Conservation (phyloP, 2,329 filamentous ascomycete genomes). For the Colletotrichum tamarilloi region DNA sequence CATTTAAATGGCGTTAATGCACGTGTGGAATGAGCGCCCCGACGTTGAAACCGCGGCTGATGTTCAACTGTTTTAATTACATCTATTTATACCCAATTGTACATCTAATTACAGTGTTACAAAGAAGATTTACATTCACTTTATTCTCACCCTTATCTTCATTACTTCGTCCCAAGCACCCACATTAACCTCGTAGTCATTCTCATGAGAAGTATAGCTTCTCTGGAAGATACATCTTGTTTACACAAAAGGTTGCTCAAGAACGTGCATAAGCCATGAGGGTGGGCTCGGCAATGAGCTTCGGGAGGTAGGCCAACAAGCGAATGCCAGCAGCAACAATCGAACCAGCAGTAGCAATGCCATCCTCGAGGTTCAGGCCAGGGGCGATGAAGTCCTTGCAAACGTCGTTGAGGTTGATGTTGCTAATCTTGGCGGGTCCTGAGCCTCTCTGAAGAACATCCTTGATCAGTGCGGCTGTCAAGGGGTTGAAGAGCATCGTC, state of each 20-base stretch:
- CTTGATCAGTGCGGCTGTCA: conserved; percentile 52
- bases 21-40: too few species aligned
- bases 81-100: too few species aligned
- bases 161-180: too few species aligned
- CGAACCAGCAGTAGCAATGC: conserved; percentile 13
- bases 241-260: background rate
- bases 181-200: too few species aligned
- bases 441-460: conserved; percentile 35
- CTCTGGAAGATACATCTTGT: too few species aligned
- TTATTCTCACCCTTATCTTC: too few species aligned
- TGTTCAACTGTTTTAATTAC: too few species aligned
- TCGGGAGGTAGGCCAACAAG: conserved; percentile 21
- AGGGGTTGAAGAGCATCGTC: conserved; percentile 52
- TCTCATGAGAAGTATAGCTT: too few species aligned
- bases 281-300: conserved; percentile 22
- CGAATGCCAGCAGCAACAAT: conserved; percentile 8
- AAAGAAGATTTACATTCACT: too few species aligned
- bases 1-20: too few species aligned
- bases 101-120: too few species aligned
- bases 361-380: conserved; percentile 16
- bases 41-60: too few species aligned
- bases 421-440: conserved; percentile 4
- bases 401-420: conserved; percentile 10
- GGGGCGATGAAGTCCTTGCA: conserved; percentile 27
- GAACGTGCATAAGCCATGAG: conserved; percentile 11